Evolutionary conservation across 257 asterid species (phyloP).

Genomic region (Catharanthus roseus): DNA sequence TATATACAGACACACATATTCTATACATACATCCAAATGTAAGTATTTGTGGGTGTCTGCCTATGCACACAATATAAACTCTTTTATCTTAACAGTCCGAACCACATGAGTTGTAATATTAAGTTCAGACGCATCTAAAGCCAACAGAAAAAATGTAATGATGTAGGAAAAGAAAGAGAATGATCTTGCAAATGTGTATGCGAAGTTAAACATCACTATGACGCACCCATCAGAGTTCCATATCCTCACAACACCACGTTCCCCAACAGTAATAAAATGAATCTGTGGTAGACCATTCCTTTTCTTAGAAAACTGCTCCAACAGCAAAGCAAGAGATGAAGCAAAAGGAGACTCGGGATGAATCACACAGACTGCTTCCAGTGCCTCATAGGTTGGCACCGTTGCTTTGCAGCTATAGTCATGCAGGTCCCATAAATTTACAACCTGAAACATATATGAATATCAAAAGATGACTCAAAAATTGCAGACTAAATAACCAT

Average conservation of each 20-base stretch:
- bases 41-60: too few species aligned
- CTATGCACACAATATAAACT: not conserved
- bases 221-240: constrained; percentile 89
- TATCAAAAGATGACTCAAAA: constrained; percentile 20
- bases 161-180: not conserved
- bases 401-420: constrained; percentile 66
- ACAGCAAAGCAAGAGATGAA: constrained; percentile 37
- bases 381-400: constrained; percentile 83
- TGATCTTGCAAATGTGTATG: not conserved
- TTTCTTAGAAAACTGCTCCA: constrained; percentile 43
- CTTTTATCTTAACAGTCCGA: not conserved
- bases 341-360: constrained; percentile 55
- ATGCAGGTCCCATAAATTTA: constrained; percentile 77
- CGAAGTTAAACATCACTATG: constrained; percentile 1
- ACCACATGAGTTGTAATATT: not conserved
- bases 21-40: not conserved
- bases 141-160: not conserved
- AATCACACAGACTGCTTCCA: constrained; percentile 73
- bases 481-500: not conserved
- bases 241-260: constrained; percentile 85
- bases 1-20: not conserved
- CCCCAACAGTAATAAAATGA: constrained; percentile 86
- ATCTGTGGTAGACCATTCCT: constrained; percentile 41
- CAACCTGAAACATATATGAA: constrained; percentile 53
- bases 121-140: not conserved